Evolutionary conservation across 139 green algal genomes (phyloP).

Genomic region (Spirogloea muscicola): DNA sequence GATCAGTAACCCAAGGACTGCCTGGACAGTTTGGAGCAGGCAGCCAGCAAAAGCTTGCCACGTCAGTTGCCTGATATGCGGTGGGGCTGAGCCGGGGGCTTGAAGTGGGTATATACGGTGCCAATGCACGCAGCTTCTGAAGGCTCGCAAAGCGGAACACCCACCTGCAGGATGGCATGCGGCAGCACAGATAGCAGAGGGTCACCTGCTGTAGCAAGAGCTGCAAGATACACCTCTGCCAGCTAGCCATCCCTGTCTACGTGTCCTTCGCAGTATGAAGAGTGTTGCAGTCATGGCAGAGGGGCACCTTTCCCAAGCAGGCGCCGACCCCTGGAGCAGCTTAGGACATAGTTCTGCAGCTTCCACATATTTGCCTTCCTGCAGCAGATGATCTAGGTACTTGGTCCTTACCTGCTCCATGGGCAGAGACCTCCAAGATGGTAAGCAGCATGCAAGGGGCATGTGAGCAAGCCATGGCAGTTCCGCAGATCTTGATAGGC

Average conservation of each 20-base stretch:
- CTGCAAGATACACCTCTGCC: neutral
- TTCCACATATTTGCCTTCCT: constrained; percentile 47
- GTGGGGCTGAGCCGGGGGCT: constrained; percentile 57
- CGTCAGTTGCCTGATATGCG: constrained; percentile 74
- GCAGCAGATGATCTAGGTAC: constrained; percentile 49
- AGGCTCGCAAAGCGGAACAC: constrained; percentile 66
- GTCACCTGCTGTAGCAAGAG: neutral
- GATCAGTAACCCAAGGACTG: too few species aligned
- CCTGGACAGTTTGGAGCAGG: neutral
- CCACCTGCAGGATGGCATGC: constrained; percentile 43
- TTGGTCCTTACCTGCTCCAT: neutral
- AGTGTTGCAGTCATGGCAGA: too few species aligned
- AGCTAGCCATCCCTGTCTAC: neutral
- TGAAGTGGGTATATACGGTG: constrained; percentile 67
- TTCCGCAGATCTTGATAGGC: neutral
- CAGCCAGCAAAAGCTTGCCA: too few species aligned
- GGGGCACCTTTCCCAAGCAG: constrained; percentile 68
- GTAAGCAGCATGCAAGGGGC: neutral
- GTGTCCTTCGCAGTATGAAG: neutral
- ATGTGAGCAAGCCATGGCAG: neutral
- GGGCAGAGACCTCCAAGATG: neutral
- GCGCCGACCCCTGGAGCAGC: constrained; percentile 55
- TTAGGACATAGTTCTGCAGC: constrained; percentile 58
- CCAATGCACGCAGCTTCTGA: constrained; percentile 72
- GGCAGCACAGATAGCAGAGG: neutral